Evolutionary conservation across 441 rosid genomes (phyloP).

Genomic region (Arabidopsis hybrid): DNA sequence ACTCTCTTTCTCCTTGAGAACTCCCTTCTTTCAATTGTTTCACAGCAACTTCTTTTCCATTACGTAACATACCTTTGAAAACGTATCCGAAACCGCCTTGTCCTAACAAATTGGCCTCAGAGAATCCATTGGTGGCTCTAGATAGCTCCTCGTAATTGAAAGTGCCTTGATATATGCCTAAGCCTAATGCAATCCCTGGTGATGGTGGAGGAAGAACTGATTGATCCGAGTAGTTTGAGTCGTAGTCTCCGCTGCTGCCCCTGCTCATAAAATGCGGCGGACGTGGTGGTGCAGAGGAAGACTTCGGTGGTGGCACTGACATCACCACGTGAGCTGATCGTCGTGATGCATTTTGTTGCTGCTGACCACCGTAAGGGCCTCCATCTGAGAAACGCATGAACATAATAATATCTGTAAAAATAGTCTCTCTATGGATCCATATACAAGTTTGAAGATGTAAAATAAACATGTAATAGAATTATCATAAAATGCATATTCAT

Average conservation of each 20-base stretch:
- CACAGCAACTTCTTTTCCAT: constrained; percentile 87
- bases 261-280: constrained; percentile 58
- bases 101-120: constrained; percentile 83
- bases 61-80: constrained; percentile 79
- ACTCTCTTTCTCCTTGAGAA: constrained; percentile 93
- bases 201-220: constrained; percentile 66
- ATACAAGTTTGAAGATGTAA: neutral
- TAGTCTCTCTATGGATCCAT: constrained; percentile 13
- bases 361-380: constrained; percentile 63
- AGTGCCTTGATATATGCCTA: constrained; percentile 59
- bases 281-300: constrained; percentile 49
- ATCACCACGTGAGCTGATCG: constrained; percentile 48
- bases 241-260: constrained; percentile 77
- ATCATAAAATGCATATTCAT: neutral
- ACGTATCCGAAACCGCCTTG: constrained; percentile 98
- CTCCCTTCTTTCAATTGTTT: constrained; percentile 89
- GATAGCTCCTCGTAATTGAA: constrained; percentile 77
- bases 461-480: neutral
- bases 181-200: constrained; percentile 64
- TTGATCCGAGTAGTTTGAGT: constrained; percentile 75
- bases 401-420: constrained; percentile 48
- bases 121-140: constrained; percentile 92
- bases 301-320: constrained; percentile 46
- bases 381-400: constrained; percentile 47
- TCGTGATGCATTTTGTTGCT: constrained; percentile 65